Evolutionary conservation across 768 basidiomycete genomes (phyloP).

Genomic region (Hydnum rufescens): DNA sequence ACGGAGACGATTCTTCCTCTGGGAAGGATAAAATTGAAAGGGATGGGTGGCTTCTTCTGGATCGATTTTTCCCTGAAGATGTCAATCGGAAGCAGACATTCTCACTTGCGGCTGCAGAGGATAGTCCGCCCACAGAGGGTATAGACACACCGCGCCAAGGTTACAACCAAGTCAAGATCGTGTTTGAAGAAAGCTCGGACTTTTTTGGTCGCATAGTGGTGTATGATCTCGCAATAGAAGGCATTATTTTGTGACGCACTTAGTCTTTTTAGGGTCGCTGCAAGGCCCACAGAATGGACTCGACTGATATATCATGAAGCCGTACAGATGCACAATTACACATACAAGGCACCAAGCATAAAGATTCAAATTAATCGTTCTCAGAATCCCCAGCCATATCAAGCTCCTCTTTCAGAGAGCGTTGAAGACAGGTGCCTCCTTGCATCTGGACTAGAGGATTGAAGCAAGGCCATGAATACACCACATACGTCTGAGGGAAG

Average conservation of each 20-base stretch:
- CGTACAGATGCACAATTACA: background rate
- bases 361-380: background rate
- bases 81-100: slow-evolving; percentile 57
- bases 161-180: slow-evolving; percentile 29
- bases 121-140: too few species aligned
- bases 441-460: background rate
- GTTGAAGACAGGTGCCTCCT: background rate
- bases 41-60: slow-evolving; percentile 28
- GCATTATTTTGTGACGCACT: background rate
- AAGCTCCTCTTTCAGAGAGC: background rate
- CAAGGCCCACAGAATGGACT: background rate
- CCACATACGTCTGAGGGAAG: too few species aligned
- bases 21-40: too few species aligned
- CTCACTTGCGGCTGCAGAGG: slow-evolving; percentile 20
- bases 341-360: too few species aligned
- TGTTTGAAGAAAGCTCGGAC: slow-evolving; percentile 68
- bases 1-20: slow-evolving; percentile 15
- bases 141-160: background rate
- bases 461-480: too few species aligned
- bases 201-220: slow-evolving; percentile 66
- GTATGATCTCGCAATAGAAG: slow-evolving; percentile 32
- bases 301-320: background rate
- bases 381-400: background rate
- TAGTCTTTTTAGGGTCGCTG: background rate
- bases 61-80: slow-evolving; percentile 56